Conservation (phyloP, 108 stramenopile genomes). For the Cyclostephanos invisitatus region DNA sequence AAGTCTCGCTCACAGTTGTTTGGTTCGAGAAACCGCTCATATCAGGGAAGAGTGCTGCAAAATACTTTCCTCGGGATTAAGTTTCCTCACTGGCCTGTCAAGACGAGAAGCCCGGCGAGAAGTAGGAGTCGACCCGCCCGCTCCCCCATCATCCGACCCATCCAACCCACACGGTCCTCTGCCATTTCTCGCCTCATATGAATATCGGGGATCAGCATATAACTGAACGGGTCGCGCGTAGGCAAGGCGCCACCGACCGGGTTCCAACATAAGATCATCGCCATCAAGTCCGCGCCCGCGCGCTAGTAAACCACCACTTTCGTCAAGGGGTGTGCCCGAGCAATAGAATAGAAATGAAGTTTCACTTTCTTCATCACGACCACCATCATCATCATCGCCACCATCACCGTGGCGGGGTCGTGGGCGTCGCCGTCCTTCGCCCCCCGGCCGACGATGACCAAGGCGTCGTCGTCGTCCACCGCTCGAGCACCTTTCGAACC, state of each 20-base stretch:
- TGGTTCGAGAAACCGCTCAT: too few species aligned
- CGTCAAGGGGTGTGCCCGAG: not conserved
- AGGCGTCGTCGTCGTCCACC: not conserved
- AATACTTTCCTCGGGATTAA: too few species aligned
- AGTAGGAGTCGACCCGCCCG: not conserved
- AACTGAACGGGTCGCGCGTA: not conserved
- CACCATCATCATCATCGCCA: not conserved
- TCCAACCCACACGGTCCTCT: too few species aligned
- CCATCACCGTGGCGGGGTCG: not conserved
- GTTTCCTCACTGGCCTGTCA: too few species aligned
- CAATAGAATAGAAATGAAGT: not conserved
- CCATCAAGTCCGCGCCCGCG: too few species aligned
- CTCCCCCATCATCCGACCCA: not conserved
- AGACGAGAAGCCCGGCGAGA: too few species aligned
- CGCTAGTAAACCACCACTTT: not conserved
- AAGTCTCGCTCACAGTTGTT: too few species aligned
- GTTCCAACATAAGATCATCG: too few species aligned
- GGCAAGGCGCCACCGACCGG: not conserved
- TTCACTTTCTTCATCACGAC: not conserved
- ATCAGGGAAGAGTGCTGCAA: too few species aligned
- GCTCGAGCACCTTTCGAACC: not conserved
- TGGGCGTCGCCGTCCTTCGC: not conserved
- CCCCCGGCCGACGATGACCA: not conserved
- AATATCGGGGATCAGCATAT: not conserved
- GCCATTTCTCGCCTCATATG: not conserved